A percentile compares a stretch with the other conserved stretches of the same genome.
Evolutionary conservation across 495 filamentous ascomycete genomes (phyloP).

Genomic region (Aspergillus olivimuriae): DNA sequence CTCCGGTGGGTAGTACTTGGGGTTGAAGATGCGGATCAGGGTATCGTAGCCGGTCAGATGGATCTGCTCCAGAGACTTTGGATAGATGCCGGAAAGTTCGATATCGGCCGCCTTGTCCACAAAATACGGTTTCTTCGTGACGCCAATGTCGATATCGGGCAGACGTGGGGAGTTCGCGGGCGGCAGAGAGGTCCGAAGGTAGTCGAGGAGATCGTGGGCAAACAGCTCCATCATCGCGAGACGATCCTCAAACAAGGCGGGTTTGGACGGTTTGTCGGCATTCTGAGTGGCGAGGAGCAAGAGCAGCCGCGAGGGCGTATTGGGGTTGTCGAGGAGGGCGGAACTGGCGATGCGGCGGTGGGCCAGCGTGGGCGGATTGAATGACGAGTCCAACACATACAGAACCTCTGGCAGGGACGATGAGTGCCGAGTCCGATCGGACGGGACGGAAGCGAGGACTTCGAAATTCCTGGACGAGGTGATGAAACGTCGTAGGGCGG

Average conservation of each 20-base stretch:
- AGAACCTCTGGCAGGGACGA: conserved; percentile 39
- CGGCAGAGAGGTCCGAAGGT: conserved; percentile 17
- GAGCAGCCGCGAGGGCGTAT: conserved; percentile 50
- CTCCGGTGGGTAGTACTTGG: conserved; percentile 71
- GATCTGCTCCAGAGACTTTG: conserved; percentile 49
- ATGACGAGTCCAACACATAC: conserved; percentile 88
- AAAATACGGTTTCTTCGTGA: conserved; percentile 80
- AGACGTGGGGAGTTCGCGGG: conserved; percentile 9
- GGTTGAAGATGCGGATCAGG: conserved; percentile 70
- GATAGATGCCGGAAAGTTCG: conserved; percentile 45
- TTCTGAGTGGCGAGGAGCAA: conserved; percentile 85
- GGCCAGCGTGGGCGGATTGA: conserved; percentile 87
- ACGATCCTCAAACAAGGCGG: conserved; percentile 74
- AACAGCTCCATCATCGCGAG: conserved; percentile 84
- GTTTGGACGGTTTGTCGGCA: conserved; percentile 85
- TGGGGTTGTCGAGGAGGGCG: conserved; percentile 45
- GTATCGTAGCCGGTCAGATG: conserved; percentile 89
- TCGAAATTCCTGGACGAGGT: conserved; percentile 50
- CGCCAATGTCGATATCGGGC: conserved; percentile 63
- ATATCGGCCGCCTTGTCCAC: conserved; percentile 75
- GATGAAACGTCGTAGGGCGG: conserved; percentile 51
- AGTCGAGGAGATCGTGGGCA: conserved; percentile 52
- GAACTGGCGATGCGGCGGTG: conserved; percentile 70
- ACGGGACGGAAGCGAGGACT: conserved; percentile 50
- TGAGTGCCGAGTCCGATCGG: conserved; percentile 16